Evolutionary conservation across 306 rosid genomes (phyloP).

Genomic region (Myrica gale): DNA sequence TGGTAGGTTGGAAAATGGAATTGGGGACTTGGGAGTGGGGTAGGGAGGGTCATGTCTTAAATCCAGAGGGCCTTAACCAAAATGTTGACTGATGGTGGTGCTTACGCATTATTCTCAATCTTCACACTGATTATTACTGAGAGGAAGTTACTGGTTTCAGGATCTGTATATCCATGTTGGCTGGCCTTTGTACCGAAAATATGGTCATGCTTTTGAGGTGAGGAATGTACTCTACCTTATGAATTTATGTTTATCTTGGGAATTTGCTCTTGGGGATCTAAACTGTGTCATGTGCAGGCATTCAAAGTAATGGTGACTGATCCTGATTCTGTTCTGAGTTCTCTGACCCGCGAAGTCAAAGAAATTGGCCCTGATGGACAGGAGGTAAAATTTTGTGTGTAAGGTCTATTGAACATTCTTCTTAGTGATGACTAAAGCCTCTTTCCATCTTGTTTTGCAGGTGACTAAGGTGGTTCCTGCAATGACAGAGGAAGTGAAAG

Average conservation of each 20-base stretch:
- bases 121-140: conserved; percentile 10
- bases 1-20: background rate
- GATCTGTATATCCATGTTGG: conserved; percentile 82
- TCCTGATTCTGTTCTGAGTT: conserved; percentile 77
- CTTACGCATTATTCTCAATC: background rate
- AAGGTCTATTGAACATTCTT: conserved; percentile 2
- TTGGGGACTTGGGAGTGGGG: too few relatives aligned
- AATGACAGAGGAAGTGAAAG: conserved; percentile 82
- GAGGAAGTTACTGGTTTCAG: conserved; percentile 41
- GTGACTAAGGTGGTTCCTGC: conserved; percentile 84
- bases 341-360: conserved; percentile 81
- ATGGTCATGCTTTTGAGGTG: conserved; percentile 98
- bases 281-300: conserved; percentile 54
- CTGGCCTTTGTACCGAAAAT: conserved; percentile 95
- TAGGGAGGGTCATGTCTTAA: too few relatives aligned
- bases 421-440: conserved; percentile 10
- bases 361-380: conserved; percentile 85
- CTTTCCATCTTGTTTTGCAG: conserved; percentile 32
- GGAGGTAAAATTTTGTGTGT: conserved; percentile 53
- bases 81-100: conserved; percentile 10
- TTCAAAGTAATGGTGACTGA: conserved; percentile 81
- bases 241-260: background rate
- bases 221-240: background rate
- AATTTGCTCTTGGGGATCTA: conserved; percentile 10
- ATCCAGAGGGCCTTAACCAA: background rate